Conservation (phyloP, 1,139 yeast genomes). For the Magnusiomyces fungicola region DNA sequence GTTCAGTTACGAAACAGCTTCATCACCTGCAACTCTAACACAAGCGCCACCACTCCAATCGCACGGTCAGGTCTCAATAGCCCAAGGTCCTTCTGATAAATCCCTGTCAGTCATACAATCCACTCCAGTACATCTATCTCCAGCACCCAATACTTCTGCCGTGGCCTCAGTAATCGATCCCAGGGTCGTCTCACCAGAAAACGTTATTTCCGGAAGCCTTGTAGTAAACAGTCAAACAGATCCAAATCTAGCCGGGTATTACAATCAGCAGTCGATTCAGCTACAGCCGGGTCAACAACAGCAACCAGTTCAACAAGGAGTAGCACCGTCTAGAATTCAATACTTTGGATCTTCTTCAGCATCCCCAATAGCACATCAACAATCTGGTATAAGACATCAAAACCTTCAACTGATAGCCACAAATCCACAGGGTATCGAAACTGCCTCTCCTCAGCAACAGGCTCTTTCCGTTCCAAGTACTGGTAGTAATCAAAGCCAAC, state of each 20-base stretch:
- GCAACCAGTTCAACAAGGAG: background rate
- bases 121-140: constrained; percentile 98
- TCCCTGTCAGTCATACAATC: constrained; percentile 98
- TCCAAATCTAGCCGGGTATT: background rate
- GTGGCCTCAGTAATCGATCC: background rate
- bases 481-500: background rate
- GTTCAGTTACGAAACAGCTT: background rate
- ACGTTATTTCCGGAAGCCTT: background rate
- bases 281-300: too few relatives aligned
- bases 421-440: background rate
- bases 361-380: background rate
- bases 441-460: background rate
- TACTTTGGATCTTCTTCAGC: background rate
- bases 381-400: background rate
- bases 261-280: too few relatives aligned
- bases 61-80: background rate
- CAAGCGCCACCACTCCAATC: constrained; percentile 4
- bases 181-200: background rate
- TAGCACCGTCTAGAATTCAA: background rate
- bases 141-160: constrained; percentile 50
- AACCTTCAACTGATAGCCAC: background rate
- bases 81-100: constrained; percentile 57
- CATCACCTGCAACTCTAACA: background rate
- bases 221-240: background rate
- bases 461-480: background rate